A percentile compares a stretch with the other conserved stretches of the same genome.
These are phyloP conservation scores for Arxiozyma bovina DNA, from an alignment of 1,139 yeast species.

Conservation along the genomic window DNA sequence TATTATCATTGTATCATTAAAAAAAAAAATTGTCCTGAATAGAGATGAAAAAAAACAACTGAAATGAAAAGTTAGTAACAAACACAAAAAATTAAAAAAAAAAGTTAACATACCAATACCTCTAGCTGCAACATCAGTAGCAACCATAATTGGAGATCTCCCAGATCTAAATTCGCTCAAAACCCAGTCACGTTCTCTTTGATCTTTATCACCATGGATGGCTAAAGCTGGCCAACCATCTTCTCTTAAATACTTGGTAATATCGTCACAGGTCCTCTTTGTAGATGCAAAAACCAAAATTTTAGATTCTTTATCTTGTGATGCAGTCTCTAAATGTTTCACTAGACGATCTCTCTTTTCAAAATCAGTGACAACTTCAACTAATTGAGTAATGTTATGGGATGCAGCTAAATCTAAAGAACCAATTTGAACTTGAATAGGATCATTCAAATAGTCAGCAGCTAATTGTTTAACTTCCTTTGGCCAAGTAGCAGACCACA, in stretches of 20 bases:
- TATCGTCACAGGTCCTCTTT: slow-evolving; percentile 94
- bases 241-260: slow-evolving; percentile 81
- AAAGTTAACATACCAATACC: slow-evolving; percentile 87
- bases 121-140: slow-evolving; percentile 99
- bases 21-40: not conserved
- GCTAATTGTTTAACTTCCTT: slow-evolving; percentile 92
- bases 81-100: slow-evolving; percentile 14
- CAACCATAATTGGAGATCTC: slow-evolving; percentile 94
- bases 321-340: slow-evolving; percentile 77
- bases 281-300: slow-evolving; percentile 86
- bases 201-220: slow-evolving; percentile 97
- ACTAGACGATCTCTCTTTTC: slow-evolving; percentile 89
- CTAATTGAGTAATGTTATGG: slow-evolving; percentile 87
- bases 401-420: slow-evolving; percentile 94
- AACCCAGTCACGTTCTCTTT: slow-evolving; percentile 98
- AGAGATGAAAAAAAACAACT: not conserved
- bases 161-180: slow-evolving; percentile 85
- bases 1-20: not conserved
- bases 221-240: slow-evolving; percentile 99
- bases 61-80: slow-evolving; percentile 11
- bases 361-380: slow-evolving; percentile 82
- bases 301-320: slow-evolving; percentile 70
- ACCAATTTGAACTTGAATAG: slow-evolving; percentile 93
- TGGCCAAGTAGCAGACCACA: slow-evolving; percentile 99
- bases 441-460: slow-evolving; percentile 81